Percentiles rank a stretch among this genome's conserved stretches.
These are phyloP conservation scores for Hansenula lynferdii DNA, from an alignment of 1,139 yeast genomes.

Conservation along the genomic window DNA sequence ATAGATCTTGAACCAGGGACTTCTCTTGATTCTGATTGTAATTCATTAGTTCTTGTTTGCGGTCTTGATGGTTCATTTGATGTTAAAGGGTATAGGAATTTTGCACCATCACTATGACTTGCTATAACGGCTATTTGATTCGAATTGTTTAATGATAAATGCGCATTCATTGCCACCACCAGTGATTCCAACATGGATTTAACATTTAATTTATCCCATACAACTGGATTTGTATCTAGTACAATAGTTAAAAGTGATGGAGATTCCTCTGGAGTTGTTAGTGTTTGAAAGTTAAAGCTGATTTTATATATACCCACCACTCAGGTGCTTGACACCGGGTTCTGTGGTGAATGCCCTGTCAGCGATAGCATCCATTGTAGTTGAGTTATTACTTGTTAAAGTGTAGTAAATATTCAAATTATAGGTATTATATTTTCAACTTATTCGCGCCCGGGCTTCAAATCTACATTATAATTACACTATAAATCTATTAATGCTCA, in stretches of 20 bases:
- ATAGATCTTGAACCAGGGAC: slow-evolving; percentile 24
- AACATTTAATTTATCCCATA: slow-evolving; percentile 37
- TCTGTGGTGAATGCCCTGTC: slow-evolving; percentile 57
- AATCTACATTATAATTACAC: no score
- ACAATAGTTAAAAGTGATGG: slow-evolving; percentile 81
- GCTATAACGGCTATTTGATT: slow-evolving; percentile 83
- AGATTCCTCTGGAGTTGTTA: slow-evolving; percentile 46
- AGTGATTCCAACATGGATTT: slow-evolving; percentile 56
- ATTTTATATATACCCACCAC: slow-evolving; percentile 13
- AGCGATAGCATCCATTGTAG: slow-evolving; percentile 71
- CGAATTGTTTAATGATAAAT: slow-evolving; percentile 77
- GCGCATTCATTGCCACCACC: slow-evolving; percentile 77
- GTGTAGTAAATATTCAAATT: no score
- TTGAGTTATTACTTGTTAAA: no score
- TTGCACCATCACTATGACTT: slow-evolving; percentile 68
- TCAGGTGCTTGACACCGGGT: slow-evolving; percentile 14
- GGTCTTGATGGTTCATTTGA: slow-evolving; percentile 24
- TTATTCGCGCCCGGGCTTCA: background rate
- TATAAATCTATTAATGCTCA: no score
- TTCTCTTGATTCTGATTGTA: slow-evolving; percentile 7
- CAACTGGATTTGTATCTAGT: slow-evolving; percentile 73
- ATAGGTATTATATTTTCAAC: no score
- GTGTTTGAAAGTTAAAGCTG: slow-evolving; percentile 1
- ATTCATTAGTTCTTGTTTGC: background rate
- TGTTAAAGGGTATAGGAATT: slow-evolving; percentile 75